Conservation (phyloP, 2,329 filamentous ascomycete species). For the Ophiostoma himal-ulmi region DNA sequence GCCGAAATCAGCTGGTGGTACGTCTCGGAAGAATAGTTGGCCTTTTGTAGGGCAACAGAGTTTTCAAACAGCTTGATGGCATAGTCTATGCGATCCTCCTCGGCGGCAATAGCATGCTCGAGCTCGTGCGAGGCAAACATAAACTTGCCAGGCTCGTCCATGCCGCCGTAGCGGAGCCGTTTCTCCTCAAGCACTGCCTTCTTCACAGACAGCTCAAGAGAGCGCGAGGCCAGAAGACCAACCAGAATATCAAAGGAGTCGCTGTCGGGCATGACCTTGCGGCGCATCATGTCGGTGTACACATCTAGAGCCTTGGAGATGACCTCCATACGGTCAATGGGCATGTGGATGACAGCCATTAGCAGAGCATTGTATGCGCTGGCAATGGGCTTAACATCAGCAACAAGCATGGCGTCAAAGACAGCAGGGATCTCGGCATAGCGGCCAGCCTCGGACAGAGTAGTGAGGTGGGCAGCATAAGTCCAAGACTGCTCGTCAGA, state of each 20-base stretch:
- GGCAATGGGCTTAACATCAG: conserved; percentile 73
- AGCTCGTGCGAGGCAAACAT: conserved; percentile 84
- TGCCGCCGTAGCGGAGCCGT: conserved; percentile 74
- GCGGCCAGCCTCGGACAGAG: conserved; percentile 63
- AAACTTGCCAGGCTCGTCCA: conserved; percentile 77
- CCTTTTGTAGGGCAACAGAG: conserved; percentile 58
- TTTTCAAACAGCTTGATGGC: conserved; percentile 81
- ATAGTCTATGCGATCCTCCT: conserved; percentile 80
- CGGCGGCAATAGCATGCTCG: conserved; percentile 76
- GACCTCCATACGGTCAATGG: conserved; percentile 71
- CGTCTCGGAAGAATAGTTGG: conserved; percentile 69
- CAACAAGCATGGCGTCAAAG: conserved; percentile 83
- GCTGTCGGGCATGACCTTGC: conserved; percentile 72
- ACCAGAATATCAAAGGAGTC: conserved; percentile 87
- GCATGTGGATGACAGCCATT: conserved; percentile 75
- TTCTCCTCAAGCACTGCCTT: conserved; percentile 74
- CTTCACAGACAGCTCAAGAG: conserved; percentile 68
- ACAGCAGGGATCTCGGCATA: conserved; percentile 85
- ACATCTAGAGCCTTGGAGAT: conserved; percentile 90
- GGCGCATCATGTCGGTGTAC: conserved; percentile 91
- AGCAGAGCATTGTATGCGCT: conserved; percentile 90
- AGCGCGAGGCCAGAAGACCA: conserved; percentile 71
- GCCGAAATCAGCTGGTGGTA: conserved; percentile 82
- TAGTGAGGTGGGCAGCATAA: conserved; percentile 73
- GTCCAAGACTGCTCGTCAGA: conserved; percentile 59